Evolutionary conservation across 306 rosid species (phyloP).

Genomic region (Canavalia ensiformis): DNA sequence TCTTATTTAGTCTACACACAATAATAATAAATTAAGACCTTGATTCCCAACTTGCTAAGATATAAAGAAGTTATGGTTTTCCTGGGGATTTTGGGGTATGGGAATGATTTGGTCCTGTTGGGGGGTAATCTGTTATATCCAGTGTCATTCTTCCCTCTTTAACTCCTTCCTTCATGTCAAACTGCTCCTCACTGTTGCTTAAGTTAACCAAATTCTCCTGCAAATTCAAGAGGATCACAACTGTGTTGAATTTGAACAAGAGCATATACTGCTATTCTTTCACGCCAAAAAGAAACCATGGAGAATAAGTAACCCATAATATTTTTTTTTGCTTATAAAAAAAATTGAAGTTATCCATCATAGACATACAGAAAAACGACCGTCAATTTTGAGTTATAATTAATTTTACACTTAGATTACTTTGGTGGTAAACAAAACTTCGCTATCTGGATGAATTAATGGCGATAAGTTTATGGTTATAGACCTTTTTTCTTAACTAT

Average conservation of each 20-base stretch:
- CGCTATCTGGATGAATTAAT: neutral
- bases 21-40: too few species aligned
- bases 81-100: slow-evolving; percentile 44
- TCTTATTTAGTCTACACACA: too few species aligned
- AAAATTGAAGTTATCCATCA: too few species aligned
- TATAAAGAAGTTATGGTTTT: too few species aligned
- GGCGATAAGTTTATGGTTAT: neutral
- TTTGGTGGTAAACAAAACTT: neutral
- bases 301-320: neutral
- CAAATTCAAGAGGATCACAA: neutral
- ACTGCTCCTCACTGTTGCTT: neutral
- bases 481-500: neutral
- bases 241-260: neutral
- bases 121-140: slow-evolving; percentile 29
- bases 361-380: too few species aligned
- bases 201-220: slow-evolving; percentile 4
- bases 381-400: too few species aligned
- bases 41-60: too few species aligned
- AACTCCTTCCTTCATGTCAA: slow-evolving; percentile 24
- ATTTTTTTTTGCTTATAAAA: too few species aligned
- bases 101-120: slow-evolving; percentile 1
- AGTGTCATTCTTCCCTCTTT: slow-evolving; percentile 5
- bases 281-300: neutral
- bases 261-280: neutral
- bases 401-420: too few species aligned